Evolutionary conservation across 257 asterid genomes (phyloP), one percentile per base, ranked within the genome.

Genomic region (Paraleonurus japonicus): DNA sequence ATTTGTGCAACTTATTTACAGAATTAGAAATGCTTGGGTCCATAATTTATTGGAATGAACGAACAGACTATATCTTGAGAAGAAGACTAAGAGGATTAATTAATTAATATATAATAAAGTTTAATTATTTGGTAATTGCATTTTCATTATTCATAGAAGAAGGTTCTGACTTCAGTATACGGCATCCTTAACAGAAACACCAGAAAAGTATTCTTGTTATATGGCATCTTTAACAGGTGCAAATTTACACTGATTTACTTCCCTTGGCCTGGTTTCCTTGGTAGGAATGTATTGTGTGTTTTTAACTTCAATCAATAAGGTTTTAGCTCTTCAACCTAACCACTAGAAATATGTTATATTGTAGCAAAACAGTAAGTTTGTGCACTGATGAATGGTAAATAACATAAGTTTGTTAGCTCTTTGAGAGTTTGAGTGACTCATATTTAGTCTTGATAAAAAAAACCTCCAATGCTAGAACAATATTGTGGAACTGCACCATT

Each of bases 401-500:
- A n/a, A n/a, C n/a, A n/a, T n/a, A n/a, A n/a, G n/a, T n/a, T n/a
- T n/a, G n/a, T n/a, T n/a, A n/a, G n/a, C n/a, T n/a, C n/a, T n/a
- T n/a, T n/a, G n/a, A n/a, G n/a, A n/a, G n/a, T n/a, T n/a, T n/a
- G n/a, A n/a, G n/a, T n/a, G n/a, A n/a, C n/a, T n/a, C n/a, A n/a
- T n/a, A n/a, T n/a, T n/a, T n/a, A n/a, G n/a, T n/a, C n/a, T n/a
- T n/a, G n/a, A n/a, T n/a, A n/a, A n/a, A n/a, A n/a, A n/a, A n/a
- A n/a, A n/a, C n/a, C n/a, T n/a, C n/a, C n/a, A n/a, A n/a, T n/a
- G n/a, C n/a, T n/a, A n/a, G n/a, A n/a, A n/a, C n/a, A n/a, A 75
- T 89, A 86, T 57, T 94, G 99, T 83, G 95, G 96, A 9, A 60
- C 83, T 77, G 73, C 81, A 26, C 87, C 87, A 27, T 94, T 86